Percentiles rank a stretch among this genome's conserved stretches.
These are phyloP conservation scores for Selaginella moellendorffii DNA, from an alignment of 75 land plant species.

Conservation along the genomic window DNA sequence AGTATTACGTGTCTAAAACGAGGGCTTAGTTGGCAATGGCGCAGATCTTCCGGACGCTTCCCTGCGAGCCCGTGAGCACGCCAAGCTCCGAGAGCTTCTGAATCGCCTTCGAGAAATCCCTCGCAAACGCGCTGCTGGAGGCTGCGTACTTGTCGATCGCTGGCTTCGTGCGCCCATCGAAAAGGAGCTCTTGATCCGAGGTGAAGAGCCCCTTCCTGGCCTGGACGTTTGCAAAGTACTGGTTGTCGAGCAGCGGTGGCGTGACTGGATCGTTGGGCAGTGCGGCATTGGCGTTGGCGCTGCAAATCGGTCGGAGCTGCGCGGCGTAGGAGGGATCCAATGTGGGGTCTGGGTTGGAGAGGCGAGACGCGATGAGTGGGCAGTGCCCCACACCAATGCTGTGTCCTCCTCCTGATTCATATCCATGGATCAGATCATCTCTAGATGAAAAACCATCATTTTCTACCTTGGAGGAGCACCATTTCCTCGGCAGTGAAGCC, in stretches of 20 bases:
- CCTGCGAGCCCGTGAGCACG: not conserved
- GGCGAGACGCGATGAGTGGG: not conserved
- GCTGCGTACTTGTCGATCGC: not conserved
- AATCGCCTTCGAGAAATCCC: not conserved
- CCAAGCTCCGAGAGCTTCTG: not conserved
- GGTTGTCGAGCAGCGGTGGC: not conserved
- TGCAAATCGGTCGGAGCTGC: not conserved
- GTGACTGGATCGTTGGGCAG: not conserved
- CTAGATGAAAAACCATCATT: not conserved
- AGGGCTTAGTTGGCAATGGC: not conserved
- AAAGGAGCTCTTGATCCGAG: not conserved
- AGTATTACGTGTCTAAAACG: too few relatives aligned
- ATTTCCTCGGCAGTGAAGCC: not conserved
- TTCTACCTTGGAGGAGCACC: not conserved
- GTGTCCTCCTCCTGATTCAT: constrained; percentile 1
- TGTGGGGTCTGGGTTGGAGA: constrained; percentile 1
- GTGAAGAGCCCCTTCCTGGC: not conserved
- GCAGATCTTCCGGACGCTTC: not conserved
- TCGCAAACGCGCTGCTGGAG: not conserved
- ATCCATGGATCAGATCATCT: not conserved
- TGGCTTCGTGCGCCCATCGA: not conserved
- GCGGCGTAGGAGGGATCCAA: not conserved
- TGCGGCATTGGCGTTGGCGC: not conserved
- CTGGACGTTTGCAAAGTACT: not conserved
- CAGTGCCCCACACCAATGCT: not conserved